These are phyloP conservation scores for Prunus padus DNA, from an alignment of 306 rosid genomes.

Conservation along the genomic window DNA sequence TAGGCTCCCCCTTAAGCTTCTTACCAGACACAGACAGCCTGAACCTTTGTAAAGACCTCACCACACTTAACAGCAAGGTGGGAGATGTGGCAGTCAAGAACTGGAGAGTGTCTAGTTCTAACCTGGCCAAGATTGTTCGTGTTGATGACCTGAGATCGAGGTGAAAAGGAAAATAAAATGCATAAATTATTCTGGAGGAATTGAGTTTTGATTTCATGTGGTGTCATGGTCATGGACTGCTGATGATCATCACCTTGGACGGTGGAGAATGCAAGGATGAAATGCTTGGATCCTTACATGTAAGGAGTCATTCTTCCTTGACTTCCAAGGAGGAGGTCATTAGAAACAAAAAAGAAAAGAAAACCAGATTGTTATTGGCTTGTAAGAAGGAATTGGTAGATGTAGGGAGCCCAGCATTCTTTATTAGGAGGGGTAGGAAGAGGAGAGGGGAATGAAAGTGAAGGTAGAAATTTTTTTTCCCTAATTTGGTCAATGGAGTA, in stretches of 20 bases:
- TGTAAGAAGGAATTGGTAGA: not conserved
- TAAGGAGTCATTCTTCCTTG: too few species aligned
- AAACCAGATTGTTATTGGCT: not conserved
- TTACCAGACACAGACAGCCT: not conserved
- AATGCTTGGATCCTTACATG: not conserved
- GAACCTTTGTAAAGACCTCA: not conserved
- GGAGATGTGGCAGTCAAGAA: not conserved
- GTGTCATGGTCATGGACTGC: not conserved
- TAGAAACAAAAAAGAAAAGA: not conserved
- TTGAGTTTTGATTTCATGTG: not conserved
- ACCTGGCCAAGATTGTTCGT: not conserved
- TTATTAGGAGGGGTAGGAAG: not conserved
- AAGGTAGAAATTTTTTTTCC: not conserved
- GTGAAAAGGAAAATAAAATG: not conserved
- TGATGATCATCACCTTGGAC: not conserved
- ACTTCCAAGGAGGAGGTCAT: too few species aligned
- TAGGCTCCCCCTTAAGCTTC: not conserved
- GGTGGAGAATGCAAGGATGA: not conserved
- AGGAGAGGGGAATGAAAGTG: not conserved
- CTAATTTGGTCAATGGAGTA: not conserved
- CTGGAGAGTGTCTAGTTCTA: not conserved
- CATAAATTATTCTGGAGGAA: not conserved
- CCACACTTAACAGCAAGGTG: not conserved
- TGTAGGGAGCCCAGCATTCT: not conserved
- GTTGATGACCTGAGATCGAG: slow-evolving; percentile 2